Evolutionary conservation across 495 filamentous ascomycete species (phyloP).

Genomic region (Hypoxylon subgilvum): DNA sequence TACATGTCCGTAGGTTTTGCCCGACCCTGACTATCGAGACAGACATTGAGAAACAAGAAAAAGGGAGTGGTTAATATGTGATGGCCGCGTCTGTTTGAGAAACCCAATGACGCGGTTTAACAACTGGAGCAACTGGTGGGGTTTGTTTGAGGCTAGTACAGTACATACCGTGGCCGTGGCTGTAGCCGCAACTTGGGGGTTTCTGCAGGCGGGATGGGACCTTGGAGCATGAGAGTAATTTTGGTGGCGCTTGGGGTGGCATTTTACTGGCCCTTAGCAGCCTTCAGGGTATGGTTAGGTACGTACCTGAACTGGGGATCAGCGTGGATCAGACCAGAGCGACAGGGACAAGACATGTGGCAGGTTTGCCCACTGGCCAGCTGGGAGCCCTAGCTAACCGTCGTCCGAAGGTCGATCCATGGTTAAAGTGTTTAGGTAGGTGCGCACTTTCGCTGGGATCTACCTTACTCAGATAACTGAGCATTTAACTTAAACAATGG

Average conservation of each 20-base stretch:
- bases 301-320: constrained; percentile 8
- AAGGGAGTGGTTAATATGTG: constrained; percentile 13
- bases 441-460: too few species aligned
- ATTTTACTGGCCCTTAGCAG: too few species aligned
- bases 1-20: background rate
- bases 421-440: too few species aligned
- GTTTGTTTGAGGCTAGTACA: constrained; percentile 35
- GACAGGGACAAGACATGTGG: constrained; percentile 18
- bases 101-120: constrained; percentile 24
- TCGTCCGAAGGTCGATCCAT: too few species aligned
- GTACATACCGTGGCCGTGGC: constrained; percentile 7
- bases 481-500: too few species aligned
- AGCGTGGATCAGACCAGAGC: constrained; percentile 30
- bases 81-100: constrained; percentile 32
- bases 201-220: constrained; percentile 24
- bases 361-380: constrained; percentile 12
- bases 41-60: background rate
- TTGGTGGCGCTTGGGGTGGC: background rate
- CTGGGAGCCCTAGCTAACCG: constrained; percentile 3
- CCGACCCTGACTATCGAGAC: constrained; percentile 16
- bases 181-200: constrained; percentile 26
- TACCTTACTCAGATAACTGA: too few species aligned
- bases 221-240: background rate
- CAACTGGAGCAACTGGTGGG: constrained; percentile 35
- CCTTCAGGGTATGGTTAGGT: background rate